These are phyloP conservation scores for Gaillardinia entomophila DNA, from an alignment of 805 yeast genomes.

Conservation along the genomic window DNA sequence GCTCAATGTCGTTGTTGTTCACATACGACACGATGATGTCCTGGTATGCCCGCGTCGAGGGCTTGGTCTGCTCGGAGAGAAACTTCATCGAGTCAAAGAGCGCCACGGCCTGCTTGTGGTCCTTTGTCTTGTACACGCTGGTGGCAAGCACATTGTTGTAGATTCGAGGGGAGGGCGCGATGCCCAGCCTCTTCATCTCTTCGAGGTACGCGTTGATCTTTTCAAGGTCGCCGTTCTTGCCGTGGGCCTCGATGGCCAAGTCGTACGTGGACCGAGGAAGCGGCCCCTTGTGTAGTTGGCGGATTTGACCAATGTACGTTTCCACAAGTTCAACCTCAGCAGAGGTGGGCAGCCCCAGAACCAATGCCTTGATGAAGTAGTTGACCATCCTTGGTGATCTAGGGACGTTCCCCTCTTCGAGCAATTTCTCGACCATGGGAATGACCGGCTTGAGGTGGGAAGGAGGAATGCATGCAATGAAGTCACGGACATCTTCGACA, in stretches of 20 bases:
- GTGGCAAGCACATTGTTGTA: slow-evolving; percentile 58
- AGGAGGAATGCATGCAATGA: slow-evolving; percentile 39
- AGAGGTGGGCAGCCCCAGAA: slow-evolving; percentile 11
- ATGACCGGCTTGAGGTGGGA: slow-evolving; percentile 26
- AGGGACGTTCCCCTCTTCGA: slow-evolving; percentile 25
- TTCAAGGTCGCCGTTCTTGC: slow-evolving; percentile 31
- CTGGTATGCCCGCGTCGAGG: slow-evolving; percentile 64
- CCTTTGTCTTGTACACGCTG: slow-evolving; percentile 45
- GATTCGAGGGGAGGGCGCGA: slow-evolving; percentile 40
- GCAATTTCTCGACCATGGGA: slow-evolving; percentile 30
- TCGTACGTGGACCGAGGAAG: slow-evolving; percentile 40
- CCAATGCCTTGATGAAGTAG: slow-evolving; percentile 31
- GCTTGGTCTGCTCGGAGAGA: slow-evolving; percentile 57
- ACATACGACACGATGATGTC: slow-evolving; percentile 65
- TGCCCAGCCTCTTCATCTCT: slow-evolving; percentile 30
- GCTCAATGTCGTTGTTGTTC: slow-evolving; percentile 58
- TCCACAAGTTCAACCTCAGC: slow-evolving; percentile 25
- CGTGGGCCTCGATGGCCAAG: slow-evolving; percentile 39
- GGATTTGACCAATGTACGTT: slow-evolving; percentile 20
- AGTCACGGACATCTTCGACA: slow-evolving; percentile 24
- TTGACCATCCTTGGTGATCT: slow-evolving; percentile 28
- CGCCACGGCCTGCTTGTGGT: slow-evolving; percentile 58
- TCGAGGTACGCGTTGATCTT: slow-evolving; percentile 32
- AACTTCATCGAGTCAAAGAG: slow-evolving; percentile 85
- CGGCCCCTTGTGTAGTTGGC: slow-evolving; percentile 9